Evolutionary conservation across 331 rosid genomes (phyloP).

Genomic region (Arachis monticola): DNA sequence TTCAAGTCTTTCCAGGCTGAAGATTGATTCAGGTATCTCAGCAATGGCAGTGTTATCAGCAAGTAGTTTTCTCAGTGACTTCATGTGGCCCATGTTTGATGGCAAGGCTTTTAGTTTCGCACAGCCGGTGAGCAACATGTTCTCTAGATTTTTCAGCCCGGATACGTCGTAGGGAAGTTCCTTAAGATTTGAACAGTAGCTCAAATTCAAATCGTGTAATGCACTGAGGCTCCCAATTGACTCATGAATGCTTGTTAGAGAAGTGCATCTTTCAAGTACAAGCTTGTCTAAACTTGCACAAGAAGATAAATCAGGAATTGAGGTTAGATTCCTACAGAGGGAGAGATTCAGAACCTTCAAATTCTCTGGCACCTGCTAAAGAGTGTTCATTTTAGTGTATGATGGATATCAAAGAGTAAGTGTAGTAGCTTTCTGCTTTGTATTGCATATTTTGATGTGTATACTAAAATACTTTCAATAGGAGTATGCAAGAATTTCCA

Average conservation of each 20-base stretch:
- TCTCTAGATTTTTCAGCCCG: conserved; percentile 56
- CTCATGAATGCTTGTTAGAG: conserved; percentile 51
- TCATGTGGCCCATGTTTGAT: conserved; percentile 46
- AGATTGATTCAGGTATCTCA: conserved; percentile 59
- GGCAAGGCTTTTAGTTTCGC: conserved; percentile 52
- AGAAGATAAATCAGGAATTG: conserved; percentile 62
- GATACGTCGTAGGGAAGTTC: conserved; percentile 55
- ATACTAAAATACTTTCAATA: background rate
- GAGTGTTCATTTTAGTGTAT: background rate
- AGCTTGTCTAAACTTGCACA: conserved; percentile 56
- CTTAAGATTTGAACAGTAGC: conserved; percentile 43
- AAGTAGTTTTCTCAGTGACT: conserved; percentile 52
- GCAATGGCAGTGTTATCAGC: conserved; percentile 46
- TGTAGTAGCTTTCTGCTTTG: background rate
- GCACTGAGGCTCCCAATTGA: conserved; percentile 50
- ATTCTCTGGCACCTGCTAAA: conserved; percentile 54
- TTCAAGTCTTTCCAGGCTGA: conserved; percentile 52
- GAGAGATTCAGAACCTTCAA: conserved; percentile 57
- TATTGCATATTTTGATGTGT: background rate
- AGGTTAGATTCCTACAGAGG: conserved; percentile 31
- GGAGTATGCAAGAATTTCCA: no score
- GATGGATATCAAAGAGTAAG: background rate
- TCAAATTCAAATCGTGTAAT: conserved; percentile 57
- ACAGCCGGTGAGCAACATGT: conserved; percentile 50
- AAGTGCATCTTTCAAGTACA: conserved; percentile 49